phyloP scores from a whole-genome alignment of 1,139 yeast genomes.

The Arxiozyma bovina region DNA sequence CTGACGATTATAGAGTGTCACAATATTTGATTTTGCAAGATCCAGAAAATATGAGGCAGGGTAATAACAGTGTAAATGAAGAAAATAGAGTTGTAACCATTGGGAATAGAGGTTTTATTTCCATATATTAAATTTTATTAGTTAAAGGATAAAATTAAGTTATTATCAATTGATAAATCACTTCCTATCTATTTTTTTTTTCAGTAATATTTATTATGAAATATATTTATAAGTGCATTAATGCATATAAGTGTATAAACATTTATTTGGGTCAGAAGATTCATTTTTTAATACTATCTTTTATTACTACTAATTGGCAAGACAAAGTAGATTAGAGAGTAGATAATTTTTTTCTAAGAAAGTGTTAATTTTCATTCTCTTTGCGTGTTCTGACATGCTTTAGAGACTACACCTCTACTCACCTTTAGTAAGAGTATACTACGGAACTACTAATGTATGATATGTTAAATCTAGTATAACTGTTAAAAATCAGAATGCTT shows the following conservation, averaged over 20 bases:
- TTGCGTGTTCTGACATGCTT: too few relatives aligned
- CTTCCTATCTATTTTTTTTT: neutral
- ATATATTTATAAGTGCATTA: neutral
- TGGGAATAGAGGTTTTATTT: conserved; percentile 18
- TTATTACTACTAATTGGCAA: neutral
- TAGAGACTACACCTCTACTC: neutral
- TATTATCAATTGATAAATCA: neutral
- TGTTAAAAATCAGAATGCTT: too few relatives aligned
- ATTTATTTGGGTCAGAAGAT: too few relatives aligned
- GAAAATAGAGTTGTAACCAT: conserved; percentile 12
- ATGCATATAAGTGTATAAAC: neutral
- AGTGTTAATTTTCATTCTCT: too few relatives aligned
- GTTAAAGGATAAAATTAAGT: neutral
- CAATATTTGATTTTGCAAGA: conserved; percentile 7
- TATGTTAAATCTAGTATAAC: neutral
- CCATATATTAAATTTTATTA: neutral
- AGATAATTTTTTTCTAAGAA: too few relatives aligned
- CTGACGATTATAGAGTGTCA: conserved; percentile 16
- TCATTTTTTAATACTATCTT: neutral
- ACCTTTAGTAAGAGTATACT: neutral
- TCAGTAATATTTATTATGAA: neutral
- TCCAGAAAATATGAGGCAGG: conserved; percentile 1
- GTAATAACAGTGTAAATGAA: neutral
- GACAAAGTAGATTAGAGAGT: neutral
- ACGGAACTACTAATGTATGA: neutral